Percentiles rank a stretch among this genome's conserved stretches.
phyloP scores from a whole-genome alignment of 1,139 yeast species.

The Candida pseudoviswanathii region DNA sequence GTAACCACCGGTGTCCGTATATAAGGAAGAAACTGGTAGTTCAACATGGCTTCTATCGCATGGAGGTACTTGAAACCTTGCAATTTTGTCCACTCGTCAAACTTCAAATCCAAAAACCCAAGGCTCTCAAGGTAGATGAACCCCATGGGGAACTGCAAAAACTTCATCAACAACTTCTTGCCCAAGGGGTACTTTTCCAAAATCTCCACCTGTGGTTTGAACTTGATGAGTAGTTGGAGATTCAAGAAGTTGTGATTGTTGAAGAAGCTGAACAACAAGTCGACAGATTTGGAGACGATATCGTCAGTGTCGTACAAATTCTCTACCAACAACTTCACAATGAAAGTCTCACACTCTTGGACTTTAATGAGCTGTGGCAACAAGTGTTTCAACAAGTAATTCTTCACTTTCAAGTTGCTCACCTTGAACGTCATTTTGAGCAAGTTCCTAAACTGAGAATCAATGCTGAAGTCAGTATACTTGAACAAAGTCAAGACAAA shows the following conservation, averaged over 20 bases:
- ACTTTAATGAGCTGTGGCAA: conserved; percentile 42
- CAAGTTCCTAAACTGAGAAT: conserved; percentile 69
- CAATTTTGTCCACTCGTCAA: conserved; percentile 29
- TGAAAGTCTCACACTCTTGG: conserved; percentile 38
- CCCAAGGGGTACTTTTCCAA: conserved; percentile 30
- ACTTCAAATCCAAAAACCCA: conserved; percentile 36
- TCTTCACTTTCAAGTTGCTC: conserved; percentile 53
- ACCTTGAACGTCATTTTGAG: conserved; percentile 66
- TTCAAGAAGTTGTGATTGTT: conserved; percentile 17
- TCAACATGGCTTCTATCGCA: conserved; percentile 26
- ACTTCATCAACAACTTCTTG: conserved; percentile 26
- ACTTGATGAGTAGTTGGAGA: conserved; percentile 29
- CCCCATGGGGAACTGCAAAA: conserved; percentile 35
- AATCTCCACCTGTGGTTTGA: conserved; percentile 35
- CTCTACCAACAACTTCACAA: conserved; percentile 56
- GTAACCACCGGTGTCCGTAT: not conserved
- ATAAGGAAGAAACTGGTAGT: conserved; percentile 31
- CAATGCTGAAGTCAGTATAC: conserved; percentile 60
- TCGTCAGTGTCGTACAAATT: conserved; percentile 71
- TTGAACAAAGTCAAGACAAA: conserved; percentile 59
- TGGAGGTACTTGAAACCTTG: conserved; percentile 25
- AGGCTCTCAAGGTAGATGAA: conserved; percentile 37
- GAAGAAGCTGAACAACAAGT: conserved; percentile 24
- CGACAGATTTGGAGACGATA: conserved; percentile 62
- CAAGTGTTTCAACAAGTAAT: conserved; percentile 57